A percentile compares a stretch with the other conserved stretches of the same genome.
Conservation (phyloP, 2,329 filamentous ascomycete genomes). For the Juglanconis sp. region DNA sequence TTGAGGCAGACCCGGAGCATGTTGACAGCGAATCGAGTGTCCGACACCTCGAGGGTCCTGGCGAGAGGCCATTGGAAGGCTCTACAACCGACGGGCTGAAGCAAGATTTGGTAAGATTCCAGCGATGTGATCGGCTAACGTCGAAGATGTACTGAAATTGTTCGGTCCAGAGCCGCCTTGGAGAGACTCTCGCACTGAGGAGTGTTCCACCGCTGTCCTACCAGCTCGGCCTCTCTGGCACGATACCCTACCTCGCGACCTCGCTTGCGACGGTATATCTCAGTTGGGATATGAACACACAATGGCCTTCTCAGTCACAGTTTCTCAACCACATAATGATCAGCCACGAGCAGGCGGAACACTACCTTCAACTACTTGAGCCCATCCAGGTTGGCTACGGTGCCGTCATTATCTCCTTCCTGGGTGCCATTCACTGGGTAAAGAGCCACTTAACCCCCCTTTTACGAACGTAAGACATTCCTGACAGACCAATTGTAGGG, state of each 20-base stretch:
- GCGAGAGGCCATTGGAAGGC: constrained; percentile 19
- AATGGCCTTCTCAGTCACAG: constrained; percentile 54
- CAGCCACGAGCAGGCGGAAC: constrained; percentile 66
- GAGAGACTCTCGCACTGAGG: constrained; percentile 64
- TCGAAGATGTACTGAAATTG: background rate
- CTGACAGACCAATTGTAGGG: constrained; percentile 40
- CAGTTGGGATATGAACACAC: constrained; percentile 76
- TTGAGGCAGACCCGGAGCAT: constrained; percentile 56
- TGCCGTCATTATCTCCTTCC: constrained; percentile 88
- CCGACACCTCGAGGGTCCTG: constrained; percentile 42
- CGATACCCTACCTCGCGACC: constrained; percentile 81
- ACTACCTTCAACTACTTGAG: constrained; percentile 72
- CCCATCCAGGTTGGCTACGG: constrained; percentile 89
- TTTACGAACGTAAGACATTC: too few species aligned
- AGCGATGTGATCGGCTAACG: background rate
- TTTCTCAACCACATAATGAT: constrained; percentile 65
- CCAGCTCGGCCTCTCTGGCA: constrained; percentile 69
- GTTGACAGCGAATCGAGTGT: constrained; percentile 59
- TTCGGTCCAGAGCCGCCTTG: constrained; percentile 54
- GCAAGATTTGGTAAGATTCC: constrained; percentile 52
- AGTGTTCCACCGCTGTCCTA: constrained; percentile 66
- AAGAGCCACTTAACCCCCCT: constrained; percentile 3
- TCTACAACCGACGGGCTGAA: constrained; percentile 35
- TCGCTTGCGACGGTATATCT: constrained; percentile 80
- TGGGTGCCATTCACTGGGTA: constrained; percentile 88